Evolutionary conservation across 768 basidiomycete species (phyloP).

Genomic region (Panaeolus papilionaceus): DNA sequence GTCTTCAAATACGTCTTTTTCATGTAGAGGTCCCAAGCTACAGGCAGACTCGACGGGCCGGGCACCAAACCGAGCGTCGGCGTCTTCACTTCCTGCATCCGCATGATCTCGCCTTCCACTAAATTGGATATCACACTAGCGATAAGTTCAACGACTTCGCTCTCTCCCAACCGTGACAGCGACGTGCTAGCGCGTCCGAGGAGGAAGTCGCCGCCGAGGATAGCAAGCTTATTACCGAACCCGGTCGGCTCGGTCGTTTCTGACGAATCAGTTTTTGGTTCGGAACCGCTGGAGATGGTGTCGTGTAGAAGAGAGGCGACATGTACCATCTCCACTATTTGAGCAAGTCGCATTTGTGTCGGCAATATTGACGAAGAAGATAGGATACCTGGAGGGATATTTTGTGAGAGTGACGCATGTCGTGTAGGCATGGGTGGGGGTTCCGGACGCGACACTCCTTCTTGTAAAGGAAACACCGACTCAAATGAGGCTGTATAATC

Average conservation of each 20-base stretch:
- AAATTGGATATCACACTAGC: constrained; percentile 92
- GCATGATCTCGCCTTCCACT: constrained; percentile 96
- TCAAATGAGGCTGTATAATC: constrained; percentile 76
- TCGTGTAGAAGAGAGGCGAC: constrained; percentile 94
- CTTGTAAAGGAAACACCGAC: constrained; percentile 56
- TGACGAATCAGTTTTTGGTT: not conserved
- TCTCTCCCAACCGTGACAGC: constrained; percentile 83
- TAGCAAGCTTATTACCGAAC: constrained; percentile 91
- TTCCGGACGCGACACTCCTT: constrained; percentile 41
- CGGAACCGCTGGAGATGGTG: constrained; percentile 73
- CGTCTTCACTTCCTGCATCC: constrained; percentile 62
- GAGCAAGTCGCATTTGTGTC: constrained; percentile 90
- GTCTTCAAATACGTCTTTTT: constrained; percentile 78
- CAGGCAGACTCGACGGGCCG: constrained; percentile 40
- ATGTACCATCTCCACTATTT: constrained; percentile 98
- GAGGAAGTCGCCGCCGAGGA: constrained; percentile 95
- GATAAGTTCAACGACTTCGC: constrained; percentile 92
- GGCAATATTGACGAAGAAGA: constrained; percentile 66
- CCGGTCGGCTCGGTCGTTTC: constrained; percentile 41
- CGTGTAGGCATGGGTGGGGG: constrained; percentile 36
- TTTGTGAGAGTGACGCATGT: constrained; percentile 26
- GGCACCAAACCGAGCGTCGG: constrained; percentile 39
- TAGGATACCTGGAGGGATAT: constrained; percentile 31
- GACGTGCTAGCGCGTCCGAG: constrained; percentile 91
- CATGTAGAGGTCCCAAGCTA: constrained; percentile 80